Evolutionary conservation across 2,329 filamentous ascomycete genomes (phyloP), one percentile per base, ranked within the genome.

Genomic region (Xylaria sp.): DNA sequence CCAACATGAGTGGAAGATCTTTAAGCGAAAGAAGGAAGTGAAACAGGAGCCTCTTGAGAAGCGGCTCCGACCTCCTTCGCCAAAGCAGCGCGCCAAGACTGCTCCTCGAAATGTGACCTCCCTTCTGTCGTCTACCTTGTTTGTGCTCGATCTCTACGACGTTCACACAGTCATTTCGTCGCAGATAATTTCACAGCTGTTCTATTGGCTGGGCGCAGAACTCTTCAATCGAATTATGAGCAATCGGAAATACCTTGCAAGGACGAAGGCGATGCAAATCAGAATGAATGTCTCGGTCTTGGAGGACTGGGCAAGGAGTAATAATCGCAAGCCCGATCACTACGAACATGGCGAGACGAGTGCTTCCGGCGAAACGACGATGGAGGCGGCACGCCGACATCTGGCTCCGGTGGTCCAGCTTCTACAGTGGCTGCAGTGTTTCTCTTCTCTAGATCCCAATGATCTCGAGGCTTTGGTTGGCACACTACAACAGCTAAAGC

Each of bases 241-340:
- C 24, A 97, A 95, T 67, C 86, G 91, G 61, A 92, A 93, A 70
- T 99, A 97, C 67, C 80, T 99, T 8, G 93, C 94, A 5, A 84
- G 94, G 48, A 99, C 94, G 17, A 99, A 99, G 73, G 94, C 94
- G 2, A 99, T 99, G 94, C 94, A 99, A 71, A 97, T 99, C 64
- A 90, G 94, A 62, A 97, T 99, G 92, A 99, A 99, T 70, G 86
- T 99, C 6, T 97, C 94, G 0, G 88, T 87, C 7, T 78, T 99
- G 18, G 94, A 99, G 72, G 94, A 99, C 68, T 99, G 94, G 94
- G 93, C 94, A 1, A 84, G 93, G 24, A 82, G 85, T 16, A 99
- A 99, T 73, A 97, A 96, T 70, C 85, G 94, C 22, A 88, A 95
- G 63, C 92, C 94, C 1, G 94, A 97, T 69, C 93, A 97, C 72